These are phyloP conservation scores for Leavenworthia alabamica DNA, from an alignment of 345 rosid genomes.

Conservation along the genomic window DNA sequence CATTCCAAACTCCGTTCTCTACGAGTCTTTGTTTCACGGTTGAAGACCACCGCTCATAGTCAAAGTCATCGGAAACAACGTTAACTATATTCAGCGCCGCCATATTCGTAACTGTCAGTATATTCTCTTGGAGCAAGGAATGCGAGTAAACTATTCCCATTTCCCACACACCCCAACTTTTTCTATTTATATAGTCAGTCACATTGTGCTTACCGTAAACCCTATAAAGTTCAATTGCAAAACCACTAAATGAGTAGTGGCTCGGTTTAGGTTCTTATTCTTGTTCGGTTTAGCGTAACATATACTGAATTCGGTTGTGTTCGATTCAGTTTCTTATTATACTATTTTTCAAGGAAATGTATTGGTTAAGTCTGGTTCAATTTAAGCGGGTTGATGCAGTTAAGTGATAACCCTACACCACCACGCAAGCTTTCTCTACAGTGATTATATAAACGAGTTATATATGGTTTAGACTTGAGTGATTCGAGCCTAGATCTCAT, in stretches of 20 bases:
- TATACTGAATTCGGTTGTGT: too few species aligned
- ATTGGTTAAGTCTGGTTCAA: too few species aligned
- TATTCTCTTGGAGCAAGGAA: conserved; percentile 1
- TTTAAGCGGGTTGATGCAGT: too few species aligned
- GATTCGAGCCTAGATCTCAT: conserved; percentile 6
- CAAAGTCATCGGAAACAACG: background rate
- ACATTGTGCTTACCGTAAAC: background rate
- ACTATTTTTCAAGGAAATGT: too few species aligned
- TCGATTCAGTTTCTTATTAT: too few species aligned
- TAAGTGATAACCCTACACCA: background rate
- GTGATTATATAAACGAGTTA: background rate
- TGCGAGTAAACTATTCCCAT: background rate
- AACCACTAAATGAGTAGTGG: background rate
- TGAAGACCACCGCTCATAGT: conserved; percentile 13
- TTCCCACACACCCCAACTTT: background rate
- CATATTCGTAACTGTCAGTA: background rate
- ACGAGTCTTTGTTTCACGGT: background rate
- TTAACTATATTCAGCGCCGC: background rate
- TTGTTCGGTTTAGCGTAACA: background rate
- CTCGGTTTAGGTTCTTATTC: background rate
- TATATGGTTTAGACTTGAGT: background rate
- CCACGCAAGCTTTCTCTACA: background rate
- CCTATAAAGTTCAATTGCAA: background rate
- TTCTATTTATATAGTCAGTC: background rate
- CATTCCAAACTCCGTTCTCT: conserved; percentile 7